Percentiles rank a stretch among this genome's conserved stretches.
These are phyloP conservation scores for Cardiosporidium cionae DNA, from an alignment of 169 alveolate species.

Conservation along the genomic window DNA sequence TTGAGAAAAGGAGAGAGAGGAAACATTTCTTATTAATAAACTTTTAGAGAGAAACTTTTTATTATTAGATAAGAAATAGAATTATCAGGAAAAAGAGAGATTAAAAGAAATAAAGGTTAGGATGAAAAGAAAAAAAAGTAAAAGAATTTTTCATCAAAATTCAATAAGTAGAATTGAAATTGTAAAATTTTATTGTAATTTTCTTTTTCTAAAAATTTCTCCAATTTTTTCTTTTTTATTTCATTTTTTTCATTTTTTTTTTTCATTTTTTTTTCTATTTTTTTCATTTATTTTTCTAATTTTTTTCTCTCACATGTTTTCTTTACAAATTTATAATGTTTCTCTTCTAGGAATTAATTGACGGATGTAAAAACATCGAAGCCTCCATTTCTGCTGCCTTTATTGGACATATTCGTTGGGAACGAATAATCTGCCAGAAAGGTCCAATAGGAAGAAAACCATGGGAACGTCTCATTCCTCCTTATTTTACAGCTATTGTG, in stretches of 20 bases:
- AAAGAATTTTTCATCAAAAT: no score
- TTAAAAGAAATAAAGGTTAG: no score
- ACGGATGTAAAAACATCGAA: neutral
- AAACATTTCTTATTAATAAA: no score
- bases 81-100: no score
- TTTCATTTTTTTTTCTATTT: neutral
- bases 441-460: slow-evolving; percentile 43
- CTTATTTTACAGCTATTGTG: slow-evolving; percentile 56
- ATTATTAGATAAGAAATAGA: no score
- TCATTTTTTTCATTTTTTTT: neutral
- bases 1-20: no score
- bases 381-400: neutral
- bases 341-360: neutral
- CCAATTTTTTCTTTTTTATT: neutral
- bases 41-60: no score
- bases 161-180: no score
- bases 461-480: slow-evolving; percentile 52
- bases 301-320: neutral
- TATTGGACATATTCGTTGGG: slow-evolving; percentile 26
- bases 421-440: slow-evolving; percentile 35
- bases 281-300: neutral
- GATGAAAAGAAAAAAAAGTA: no score
- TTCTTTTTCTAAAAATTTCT: no score
- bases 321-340: no score
- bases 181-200: no score